Conservation (phyloP, 2,329 filamentous ascomycete genomes). For the Talaromyces amestolkiae region DNA sequence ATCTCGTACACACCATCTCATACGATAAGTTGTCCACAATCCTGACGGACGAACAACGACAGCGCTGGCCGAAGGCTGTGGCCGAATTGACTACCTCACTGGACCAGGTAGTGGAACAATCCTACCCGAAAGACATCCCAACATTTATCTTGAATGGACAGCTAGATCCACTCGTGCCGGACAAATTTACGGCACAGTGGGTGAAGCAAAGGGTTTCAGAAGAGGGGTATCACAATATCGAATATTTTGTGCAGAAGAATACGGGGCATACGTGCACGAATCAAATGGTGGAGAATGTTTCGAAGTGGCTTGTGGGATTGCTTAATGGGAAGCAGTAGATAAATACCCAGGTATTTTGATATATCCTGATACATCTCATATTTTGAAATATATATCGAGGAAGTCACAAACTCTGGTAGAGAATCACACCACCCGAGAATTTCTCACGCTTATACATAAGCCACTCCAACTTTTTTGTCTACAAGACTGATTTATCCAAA, state of each 20-base stretch:
- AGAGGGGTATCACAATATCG: slow-evolving; percentile 11
- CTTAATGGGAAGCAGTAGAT: neutral
- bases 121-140: slow-evolving; percentile 8
- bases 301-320: slow-evolving; percentile 5
- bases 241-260: slow-evolving; percentile 17
- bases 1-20: neutral
- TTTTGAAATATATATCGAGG: too few species aligned
- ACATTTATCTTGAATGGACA: slow-evolving; percentile 18
- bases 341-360: too few species aligned
- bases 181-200: slow-evolving; percentile 15
- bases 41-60: slow-evolving; percentile 10
- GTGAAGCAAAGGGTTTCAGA: neutral
- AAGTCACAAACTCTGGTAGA: too few species aligned
- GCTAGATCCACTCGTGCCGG: slow-evolving; percentile 13
- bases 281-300: slow-evolving; percentile 12
- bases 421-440: too few species aligned
- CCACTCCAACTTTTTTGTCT: neutral
- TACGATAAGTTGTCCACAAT: slow-evolving; percentile 8
- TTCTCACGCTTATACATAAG: too few species aligned
- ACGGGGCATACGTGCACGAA: slow-evolving; percentile 12
- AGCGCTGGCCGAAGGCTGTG: slow-evolving; percentile 13
- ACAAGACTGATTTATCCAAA: too few species aligned
- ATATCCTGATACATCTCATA: too few species aligned
- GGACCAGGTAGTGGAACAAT: slow-evolving; percentile 5
- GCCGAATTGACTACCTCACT: neutral